Evolutionary conservation across 1,139 yeast species (phyloP).

Genomic region (Lodderomyces metapsilosis): DNA sequence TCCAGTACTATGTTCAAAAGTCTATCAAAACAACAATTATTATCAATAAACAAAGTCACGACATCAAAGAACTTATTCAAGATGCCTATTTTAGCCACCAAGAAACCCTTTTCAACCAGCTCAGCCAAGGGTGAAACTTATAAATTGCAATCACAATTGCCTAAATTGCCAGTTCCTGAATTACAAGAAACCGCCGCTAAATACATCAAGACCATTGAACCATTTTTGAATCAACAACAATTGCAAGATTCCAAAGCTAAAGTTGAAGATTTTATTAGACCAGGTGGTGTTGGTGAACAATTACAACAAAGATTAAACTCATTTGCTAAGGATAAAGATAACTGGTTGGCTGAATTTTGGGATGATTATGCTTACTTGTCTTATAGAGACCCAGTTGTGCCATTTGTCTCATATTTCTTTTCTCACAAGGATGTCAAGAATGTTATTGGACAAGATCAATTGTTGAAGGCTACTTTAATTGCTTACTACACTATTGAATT

Average conservation of each 20-base stretch:
- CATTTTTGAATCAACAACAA: conserved; percentile 56
- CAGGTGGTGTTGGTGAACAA: conserved; percentile 56
- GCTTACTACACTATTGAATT: conserved; percentile 57
- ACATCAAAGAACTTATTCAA: conserved; percentile 4
- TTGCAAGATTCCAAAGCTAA: conserved; percentile 54
- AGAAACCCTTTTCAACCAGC: conserved; percentile 30
- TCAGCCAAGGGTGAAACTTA: conserved; percentile 64
- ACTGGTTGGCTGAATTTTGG: conserved; percentile 95
- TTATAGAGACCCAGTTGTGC: conserved; percentile 90
- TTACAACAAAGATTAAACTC: conserved; percentile 66
- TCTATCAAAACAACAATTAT: conserved; percentile 5
- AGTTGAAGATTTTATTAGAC: conserved; percentile 62
- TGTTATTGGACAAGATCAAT: conserved; percentile 64
- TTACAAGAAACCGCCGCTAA: conserved; percentile 67
- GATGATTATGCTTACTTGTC: conserved; percentile 90
- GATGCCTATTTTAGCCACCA: conserved; percentile 15
- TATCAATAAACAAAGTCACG: conserved; percentile 1
- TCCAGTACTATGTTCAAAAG: conserved; percentile 14
- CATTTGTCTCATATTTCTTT: conserved; percentile 89
- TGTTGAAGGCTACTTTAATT: conserved; percentile 68
- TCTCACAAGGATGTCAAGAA: conserved; percentile 69
- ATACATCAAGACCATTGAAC: conserved; percentile 72
- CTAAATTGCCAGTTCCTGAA: conserved; percentile 85
- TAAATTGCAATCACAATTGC: conserved; percentile 72
- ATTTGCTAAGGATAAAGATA: conserved; percentile 63